Base-by-base conservation (phyloP, 2,329 filamentous ascomycete genomes). In the Rhinocladiella similis region DNA sequence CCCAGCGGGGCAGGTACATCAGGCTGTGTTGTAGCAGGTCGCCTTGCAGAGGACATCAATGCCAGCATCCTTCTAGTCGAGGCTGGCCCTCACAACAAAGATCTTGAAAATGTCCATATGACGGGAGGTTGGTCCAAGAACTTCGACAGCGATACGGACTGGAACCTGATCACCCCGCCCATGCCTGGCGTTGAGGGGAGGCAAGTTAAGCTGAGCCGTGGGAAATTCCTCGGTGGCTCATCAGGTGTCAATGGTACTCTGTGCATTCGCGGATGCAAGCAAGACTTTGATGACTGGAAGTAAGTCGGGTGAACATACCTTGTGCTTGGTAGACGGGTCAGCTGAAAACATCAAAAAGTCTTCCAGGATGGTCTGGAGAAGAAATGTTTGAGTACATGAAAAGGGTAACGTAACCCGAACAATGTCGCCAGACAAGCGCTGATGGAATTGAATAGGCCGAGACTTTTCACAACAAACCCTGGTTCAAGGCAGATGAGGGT, bases 331-430 rank as follows among this genome's bases (percentile, higher is more conserved):
- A 16, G 18, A 27, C 3, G 9, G 25, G 7, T 13, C 25, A 13
- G 45, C 58, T 60, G 16, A 60, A 9, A 19, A 79, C 77, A 73
- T 54, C 79, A 81, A n/a, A 14, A 35, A n/a, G 77, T 81, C 60
- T 81, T 53, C 61, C 67, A 64, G 60, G 69, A 65, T 61, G 83
- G 82, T 79, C 73, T 53, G 81, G 83, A 3, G 77, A 83, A 3
- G 80, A 84, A 19, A 77, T 84, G 60, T 84, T 81, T 57, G 70
- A 68, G 12, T 82, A 79, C 51, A 85, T 84, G 79, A 74, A 70
- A 48, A 84, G 83, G 75, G 77, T 80, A 12, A 10, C 4, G 3
- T 27, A 7, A 4, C 4, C 25, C 25, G 7, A 27, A 7, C 25
- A 27, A 27, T 27, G 25, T 3, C 3, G 25, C 4, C 7, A 27